These are phyloP conservation scores for Podaxis pistillaris DNA, from an alignment of 768 basidiomycete species.

Conservation along the genomic window DNA sequence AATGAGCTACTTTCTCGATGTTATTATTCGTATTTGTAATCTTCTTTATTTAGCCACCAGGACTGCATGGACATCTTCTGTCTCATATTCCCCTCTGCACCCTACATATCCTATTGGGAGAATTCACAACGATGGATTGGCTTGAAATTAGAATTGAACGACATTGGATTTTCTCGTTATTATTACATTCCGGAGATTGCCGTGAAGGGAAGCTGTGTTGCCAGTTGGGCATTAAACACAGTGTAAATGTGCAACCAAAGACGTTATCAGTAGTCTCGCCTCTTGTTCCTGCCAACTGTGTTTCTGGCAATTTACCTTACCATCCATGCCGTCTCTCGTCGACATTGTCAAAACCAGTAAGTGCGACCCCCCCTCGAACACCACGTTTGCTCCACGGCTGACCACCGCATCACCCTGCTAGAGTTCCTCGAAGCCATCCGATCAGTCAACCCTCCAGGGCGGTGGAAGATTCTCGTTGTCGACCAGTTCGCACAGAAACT, in stretches of 20 bases:
- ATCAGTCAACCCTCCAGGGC: constrained; percentile 79
- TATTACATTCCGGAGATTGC: constrained; percentile 11
- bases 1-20: background rate
- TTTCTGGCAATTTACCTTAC: background rate
- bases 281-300: background rate
- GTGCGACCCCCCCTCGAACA: constrained; percentile 17
- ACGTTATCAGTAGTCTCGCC: background rate
- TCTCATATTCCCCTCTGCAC: background rate
- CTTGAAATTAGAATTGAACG: background rate
- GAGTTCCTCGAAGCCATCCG: constrained; percentile 87
- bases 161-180: background rate
- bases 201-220: constrained; percentile 6
- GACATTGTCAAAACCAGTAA: constrained; percentile 42
- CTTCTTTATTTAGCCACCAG: background rate
- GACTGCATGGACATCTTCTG: background rate
- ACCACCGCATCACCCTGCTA: constrained; percentile 26
- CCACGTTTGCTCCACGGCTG: background rate
- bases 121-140: background rate
- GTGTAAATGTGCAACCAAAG: background rate
- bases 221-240: background rate
- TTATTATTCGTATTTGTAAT: background rate
- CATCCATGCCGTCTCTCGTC: constrained; percentile 39
- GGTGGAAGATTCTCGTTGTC: constrained; percentile 98
- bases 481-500: constrained; percentile 89
- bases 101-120: background rate